A percentile compares a stretch with the other conserved stretches of the same genome.
phyloP scores from a whole-genome alignment of 23 red algal species.

The Pyropia haitanensis region DNA sequence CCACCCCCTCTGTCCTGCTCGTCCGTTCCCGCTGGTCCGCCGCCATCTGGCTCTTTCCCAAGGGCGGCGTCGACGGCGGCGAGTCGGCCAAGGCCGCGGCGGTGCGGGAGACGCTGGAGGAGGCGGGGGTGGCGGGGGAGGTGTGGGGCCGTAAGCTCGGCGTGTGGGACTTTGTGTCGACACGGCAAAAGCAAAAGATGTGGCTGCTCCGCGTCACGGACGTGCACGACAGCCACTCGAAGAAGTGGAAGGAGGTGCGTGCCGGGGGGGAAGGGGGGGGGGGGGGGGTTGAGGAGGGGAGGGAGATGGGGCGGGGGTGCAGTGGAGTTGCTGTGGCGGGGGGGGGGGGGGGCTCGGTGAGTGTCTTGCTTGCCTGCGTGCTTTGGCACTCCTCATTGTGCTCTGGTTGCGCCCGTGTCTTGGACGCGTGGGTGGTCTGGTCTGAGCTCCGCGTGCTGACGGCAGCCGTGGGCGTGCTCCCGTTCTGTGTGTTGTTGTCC shows the following conservation, averaged over 20 bases:
- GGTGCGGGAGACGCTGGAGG: constrained; percentile 81
- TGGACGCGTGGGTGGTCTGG: too few species aligned
- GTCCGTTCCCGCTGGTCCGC: constrained; percentile 62
- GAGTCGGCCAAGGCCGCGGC: constrained; percentile 69
- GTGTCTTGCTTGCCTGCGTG: not conserved
- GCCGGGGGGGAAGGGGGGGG: not conserved
- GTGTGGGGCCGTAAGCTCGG: constrained; percentile 61
- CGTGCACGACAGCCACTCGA: constrained; percentile 13
- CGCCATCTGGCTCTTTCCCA: constrained; percentile 84
- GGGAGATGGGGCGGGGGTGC: too few species aligned
- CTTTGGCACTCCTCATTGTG: too few species aligned
- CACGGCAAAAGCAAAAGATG: constrained; percentile 61
- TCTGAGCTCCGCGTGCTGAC: too few species aligned
- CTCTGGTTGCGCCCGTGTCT: too few species aligned
- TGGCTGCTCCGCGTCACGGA: constrained; percentile 60
- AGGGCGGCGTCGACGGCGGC: constrained; percentile 63
- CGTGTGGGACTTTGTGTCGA: constrained; percentile 32
- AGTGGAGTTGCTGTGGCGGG: too few species aligned
- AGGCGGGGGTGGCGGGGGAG: constrained; percentile 67
- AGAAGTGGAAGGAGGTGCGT: constrained; percentile 38
- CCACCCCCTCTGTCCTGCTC: constrained; percentile 52
- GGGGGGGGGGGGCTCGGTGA: not conserved
- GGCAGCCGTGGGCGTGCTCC: too few species aligned
- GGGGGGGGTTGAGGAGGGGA: not conserved
- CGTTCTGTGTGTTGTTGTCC: too few species aligned